phyloP scores from a whole-genome alignment of 192 early-diverging fungal genomes.

The Coemansia aciculifera region DNA sequence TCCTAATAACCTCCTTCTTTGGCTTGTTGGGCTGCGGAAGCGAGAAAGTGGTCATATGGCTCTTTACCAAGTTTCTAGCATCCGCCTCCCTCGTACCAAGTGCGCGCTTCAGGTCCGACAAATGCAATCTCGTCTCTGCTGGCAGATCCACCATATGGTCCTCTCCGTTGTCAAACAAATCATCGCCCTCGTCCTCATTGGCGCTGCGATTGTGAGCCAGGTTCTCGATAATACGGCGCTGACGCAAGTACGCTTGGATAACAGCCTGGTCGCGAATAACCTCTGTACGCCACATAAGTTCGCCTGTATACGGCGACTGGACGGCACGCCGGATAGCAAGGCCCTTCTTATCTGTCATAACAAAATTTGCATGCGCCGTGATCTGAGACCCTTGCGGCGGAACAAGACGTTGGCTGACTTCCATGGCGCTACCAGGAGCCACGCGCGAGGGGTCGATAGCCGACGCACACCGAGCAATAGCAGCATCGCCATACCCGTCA shows the following conservation, averaged over 20 bases:
- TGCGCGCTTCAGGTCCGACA: no score
- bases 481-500: conserved; percentile 54
- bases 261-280: conserved; percentile 79
- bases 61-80: no score
- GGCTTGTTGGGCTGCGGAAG: no score
- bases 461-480: conserved; percentile 8
- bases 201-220: conserved; percentile 18
- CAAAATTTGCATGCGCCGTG: conserved; percentile 51
- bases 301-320: conserved; percentile 60
- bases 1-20: no score
- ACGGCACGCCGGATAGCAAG: conserved; percentile 49
- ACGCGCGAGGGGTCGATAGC: conserved; percentile 23
- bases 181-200: conserved; percentile 17
- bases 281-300: conserved; percentile 74
- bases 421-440: conserved; percentile 37
- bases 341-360: conserved; percentile 42
- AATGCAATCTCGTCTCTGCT: no score
- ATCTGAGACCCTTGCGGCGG: conserved; percentile 9
- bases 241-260: conserved; percentile 88
- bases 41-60: no score
- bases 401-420: conserved; percentile 37
- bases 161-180: conserved; percentile 10
- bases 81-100: no score
- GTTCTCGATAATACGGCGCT: conserved; percentile 78
- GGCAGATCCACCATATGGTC: neutral